Evolutionary conservation across 2,329 filamentous ascomycete species (phyloP), one percentile per base, ranked within the genome.

Genomic region (Botryotinia narcissicola): DNA sequence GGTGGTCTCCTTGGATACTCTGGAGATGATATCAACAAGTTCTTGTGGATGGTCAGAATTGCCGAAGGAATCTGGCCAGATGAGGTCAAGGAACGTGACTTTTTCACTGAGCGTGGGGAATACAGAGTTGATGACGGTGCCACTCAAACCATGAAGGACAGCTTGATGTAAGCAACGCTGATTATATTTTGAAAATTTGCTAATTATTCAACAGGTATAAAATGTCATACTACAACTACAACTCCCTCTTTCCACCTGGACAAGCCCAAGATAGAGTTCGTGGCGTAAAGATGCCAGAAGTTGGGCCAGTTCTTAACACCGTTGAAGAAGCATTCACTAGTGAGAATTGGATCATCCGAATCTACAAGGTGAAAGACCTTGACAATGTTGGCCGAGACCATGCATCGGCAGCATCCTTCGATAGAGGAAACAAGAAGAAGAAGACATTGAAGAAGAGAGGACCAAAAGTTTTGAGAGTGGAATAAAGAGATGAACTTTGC

Each of bases 11-110:
- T 99, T 57, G 97, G 97, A 73, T 99, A 99, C 86, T 98, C 95
- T 70, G 96, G 96, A 76, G 96, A 99, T 79, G 96, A 99, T 81
- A 97, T 99, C 86, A 99, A 99, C 87, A 99, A 99, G 86, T 99
- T 99, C 87, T 87, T 99, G 78, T 99, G 96, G 96, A 99, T 99
- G 97, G 95, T 99, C 74, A 91, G 96, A 82, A 99, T 99, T 81
- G 96, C 96, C 57, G 96, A 99, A 84, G 96, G 96, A 77, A 98
- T 99, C 84, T 99, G 96, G 96, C 96, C 96, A n/a, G 94, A 98
- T 77, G 95, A 99, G 87, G 92, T 99, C 78, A 97, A 94, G 85
- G 96, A 99, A 85, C 92, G 96, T 76, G 92, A 95, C 80, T 99
- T 95, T 86, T 99, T 99, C 84, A 99, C 96, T 10, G 80, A 91